Percentiles rank a stretch among this genome's conserved stretches.
Evolutionary conservation across 331 rosid species (phyloP).

Genomic region (Quercus lobata): DNA sequence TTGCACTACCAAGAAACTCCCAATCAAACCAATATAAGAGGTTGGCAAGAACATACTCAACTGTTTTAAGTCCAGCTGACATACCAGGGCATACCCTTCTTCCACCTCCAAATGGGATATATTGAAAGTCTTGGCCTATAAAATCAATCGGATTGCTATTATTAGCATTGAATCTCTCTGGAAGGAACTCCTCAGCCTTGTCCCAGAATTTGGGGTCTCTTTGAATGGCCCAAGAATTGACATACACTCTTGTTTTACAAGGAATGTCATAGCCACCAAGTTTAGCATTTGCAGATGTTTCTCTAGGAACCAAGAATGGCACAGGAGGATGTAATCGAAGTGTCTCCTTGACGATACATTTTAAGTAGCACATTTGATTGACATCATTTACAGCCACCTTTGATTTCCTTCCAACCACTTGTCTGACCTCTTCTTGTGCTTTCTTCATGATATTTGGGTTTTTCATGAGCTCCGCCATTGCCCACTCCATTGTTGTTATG

Average conservation of each 20-base stretch:
- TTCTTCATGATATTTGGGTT: slow-evolving; percentile 38
- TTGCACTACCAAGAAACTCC: slow-evolving; percentile 14
- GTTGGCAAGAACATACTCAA: slow-evolving; percentile 29
- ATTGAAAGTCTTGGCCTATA: slow-evolving; percentile 32
- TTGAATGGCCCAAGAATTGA: slow-evolving; percentile 55
- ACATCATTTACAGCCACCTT: slow-evolving; percentile 12
- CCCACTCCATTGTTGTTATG: slow-evolving; percentile 35
- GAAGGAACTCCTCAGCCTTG: slow-evolving; percentile 42
- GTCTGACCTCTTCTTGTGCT: slow-evolving; percentile 39
- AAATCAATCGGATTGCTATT: slow-evolving; percentile 14
- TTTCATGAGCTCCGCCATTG: slow-evolving; percentile 33
- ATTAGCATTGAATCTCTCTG: slow-evolving; percentile 45
- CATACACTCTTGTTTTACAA: slow-evolving; percentile 27
- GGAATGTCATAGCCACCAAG: slow-evolving; percentile 44
- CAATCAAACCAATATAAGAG: slow-evolving; percentile 48
- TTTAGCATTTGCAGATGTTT: slow-evolving; percentile 19
- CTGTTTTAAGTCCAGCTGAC: slow-evolving; percentile 20
- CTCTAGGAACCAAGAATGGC: slow-evolving; percentile 29
- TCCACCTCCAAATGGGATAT: slow-evolving; percentile 47
- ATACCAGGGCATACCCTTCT: slow-evolving; percentile 42
- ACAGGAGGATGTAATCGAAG: slow-evolving; percentile 22
- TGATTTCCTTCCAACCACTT: slow-evolving; percentile 15
- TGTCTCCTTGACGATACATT: slow-evolving; percentile 29
- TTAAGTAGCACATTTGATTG: slow-evolving; percentile 15
- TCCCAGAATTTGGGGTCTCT: slow-evolving; percentile 58